Evolutionary conservation across 768 basidiomycete genomes (phyloP), one percentile per base, ranked within the genome.

Genomic region (Melanogaster broomeanus): DNA sequence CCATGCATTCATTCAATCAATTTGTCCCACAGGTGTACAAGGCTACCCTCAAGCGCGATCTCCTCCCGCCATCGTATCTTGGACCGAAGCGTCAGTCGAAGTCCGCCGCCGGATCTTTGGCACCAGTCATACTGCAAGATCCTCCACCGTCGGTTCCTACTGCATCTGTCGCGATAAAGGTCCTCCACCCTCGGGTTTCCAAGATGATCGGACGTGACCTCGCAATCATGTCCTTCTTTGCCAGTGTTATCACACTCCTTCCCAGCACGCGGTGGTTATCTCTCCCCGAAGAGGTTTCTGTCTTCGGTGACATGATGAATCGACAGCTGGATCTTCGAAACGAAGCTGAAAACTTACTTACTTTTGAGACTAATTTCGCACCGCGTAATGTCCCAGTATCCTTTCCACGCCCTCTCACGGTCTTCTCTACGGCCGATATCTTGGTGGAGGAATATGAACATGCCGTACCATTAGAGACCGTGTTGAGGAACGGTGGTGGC

Each of bases 191-290:
- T 1, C 75, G 81, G 44, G 94, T 94, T 18, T 71, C 74, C 22
- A 87, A 92, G 62, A 86, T 79, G 43, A 98, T 99, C 52, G 73
- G 78, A 33, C 83, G 97, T 40, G 97, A 99, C 72, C 83, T 99
- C 44, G 80, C 87, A 42, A 98, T 98, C 73, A 98, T 99, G 94
- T 75, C 81, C 38, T 88, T 96, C 74, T 98, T 98, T 65, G 93
- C 96, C 24, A 77, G 78, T 35, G 69, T 80, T 52, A 77, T 98
- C 52, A 82, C 90, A 45, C 45, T 87, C 25, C 69, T 98, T 48
- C 97, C 97, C 0, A 93, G 93, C 24, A 93, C 97, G 87, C 81
- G 93, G 58, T 99, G 97, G 97, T 71, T 99, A 42, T 97, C 93
- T 7, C 78, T 99, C 16, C 90, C 94, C 0, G 92, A 99, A 61